Evolutionary conservation across 164 flowering plant genomes (phyloP), one percentile per base, ranked within the genome.

Genomic region (Paratinospora sagittata): DNA sequence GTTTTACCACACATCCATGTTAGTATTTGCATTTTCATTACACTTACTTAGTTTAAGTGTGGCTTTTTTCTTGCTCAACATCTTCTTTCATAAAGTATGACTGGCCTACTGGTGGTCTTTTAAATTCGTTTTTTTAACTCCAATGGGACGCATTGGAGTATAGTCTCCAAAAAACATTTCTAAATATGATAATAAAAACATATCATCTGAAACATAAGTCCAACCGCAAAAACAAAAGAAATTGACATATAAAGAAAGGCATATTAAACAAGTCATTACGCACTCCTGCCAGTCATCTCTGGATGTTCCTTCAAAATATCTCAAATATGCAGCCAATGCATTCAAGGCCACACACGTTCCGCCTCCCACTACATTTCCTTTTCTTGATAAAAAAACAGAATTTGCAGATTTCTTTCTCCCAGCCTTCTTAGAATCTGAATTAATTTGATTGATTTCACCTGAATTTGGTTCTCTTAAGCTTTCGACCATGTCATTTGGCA

Each of bases 271-370:
- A 8, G 27, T 41, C 64, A 43, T 45, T 55, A 84, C 96, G 70
- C 90, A 93, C 96, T 88, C 95, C 77, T 86, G 87, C 92, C 93
- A 89, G 60, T 90, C 92, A 77, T 83, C 88, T 78, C 87, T 88
- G 30, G 82, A 73, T 49, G 91, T 84, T 64, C 92, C 95, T 79
- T 89, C 94, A 74, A 87, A 82, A 79, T 87, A 88, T 81, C 93
- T 84, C 84, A 90, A 76, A 82, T 88, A 89, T 66, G 87, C 95
- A 74, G 87, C 90, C 77, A 89, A 82, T 33, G 89, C 96, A 84
- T 90, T 85, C 72, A 87, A 70, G 8, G 84, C 88, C 64, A 66
- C 67, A 67, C 36, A 34, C 27, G 92, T 80, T 27, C 98, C 93
- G 70, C 94, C 96, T 73, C 85, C 86, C 36, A 89, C 89, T 36